Conservation (phyloP, 2,329 filamentous ascomycete species). For the Colletotrichum endophyticum region DNA sequence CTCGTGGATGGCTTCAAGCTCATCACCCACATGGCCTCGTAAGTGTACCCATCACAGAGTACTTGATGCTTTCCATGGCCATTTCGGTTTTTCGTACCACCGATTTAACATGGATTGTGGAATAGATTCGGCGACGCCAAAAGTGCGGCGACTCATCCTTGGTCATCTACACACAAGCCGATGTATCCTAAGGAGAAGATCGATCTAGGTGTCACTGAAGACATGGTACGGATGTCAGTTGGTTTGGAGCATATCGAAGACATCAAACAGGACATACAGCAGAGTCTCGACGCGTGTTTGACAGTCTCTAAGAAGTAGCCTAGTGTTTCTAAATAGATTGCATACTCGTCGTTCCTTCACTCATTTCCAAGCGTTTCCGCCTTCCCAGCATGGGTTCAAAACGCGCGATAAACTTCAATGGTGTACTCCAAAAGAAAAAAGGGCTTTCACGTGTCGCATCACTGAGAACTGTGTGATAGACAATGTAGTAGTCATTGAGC, state of each 20-base stretch:
- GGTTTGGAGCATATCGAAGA: background rate
- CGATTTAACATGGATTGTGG: background rate
- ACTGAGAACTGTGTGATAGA: background rate
- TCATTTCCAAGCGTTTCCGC: rapidly evolving
- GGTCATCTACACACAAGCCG: background rate
- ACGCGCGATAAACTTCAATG: background rate
- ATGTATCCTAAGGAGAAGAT: background rate
- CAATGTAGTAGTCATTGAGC: rapidly evolving
- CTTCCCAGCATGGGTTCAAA: background rate
- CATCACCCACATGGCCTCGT: background rate
- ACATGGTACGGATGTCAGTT: background rate
- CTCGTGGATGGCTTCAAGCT: background rate
- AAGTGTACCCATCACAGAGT: background rate
- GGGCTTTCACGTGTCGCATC: background rate
- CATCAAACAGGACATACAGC: background rate
- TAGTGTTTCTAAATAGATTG: rapidly evolving
- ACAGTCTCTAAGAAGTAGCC: background rate
- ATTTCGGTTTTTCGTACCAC: no score
- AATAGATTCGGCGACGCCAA: background rate
- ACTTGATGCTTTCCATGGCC: background rate
- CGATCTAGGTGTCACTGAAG: background rate
- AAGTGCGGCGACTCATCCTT: background rate
- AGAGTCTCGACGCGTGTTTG: background rate
- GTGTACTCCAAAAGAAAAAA: background rate
- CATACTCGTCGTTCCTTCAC: rapidly evolving